A percentile compares a stretch with the other conserved stretches of the same genome.
Evolutionary conservation across 1,284 basidiomycete genomes (phyloP).

Genomic region (Ceratobasidium sp.): DNA sequence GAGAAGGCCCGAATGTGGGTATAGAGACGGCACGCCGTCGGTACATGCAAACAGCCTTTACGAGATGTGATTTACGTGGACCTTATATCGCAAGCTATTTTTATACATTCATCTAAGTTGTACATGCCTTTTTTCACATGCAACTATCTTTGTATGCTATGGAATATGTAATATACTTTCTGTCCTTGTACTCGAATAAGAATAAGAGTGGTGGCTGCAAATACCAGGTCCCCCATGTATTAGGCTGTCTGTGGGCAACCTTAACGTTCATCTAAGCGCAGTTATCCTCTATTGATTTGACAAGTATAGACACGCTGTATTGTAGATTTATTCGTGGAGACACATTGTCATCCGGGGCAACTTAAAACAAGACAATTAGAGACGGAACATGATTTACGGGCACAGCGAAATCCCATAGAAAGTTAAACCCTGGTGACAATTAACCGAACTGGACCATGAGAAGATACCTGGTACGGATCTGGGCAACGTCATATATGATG

Average conservation of each 20-base stretch:
- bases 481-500: slow-evolving; percentile 60
- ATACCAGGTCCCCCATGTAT: too few relatives aligned
- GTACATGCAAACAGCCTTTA: slow-evolving; percentile 32
- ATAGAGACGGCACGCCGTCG: slow-evolving; percentile 4
- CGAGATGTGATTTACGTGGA: slow-evolving; percentile 15
- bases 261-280: too few relatives aligned
- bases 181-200: neutral
- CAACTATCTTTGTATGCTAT: slow-evolving; percentile 4
- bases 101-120: slow-evolving; percentile 23
- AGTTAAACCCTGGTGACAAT: neutral
- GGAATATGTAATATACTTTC: neutral
- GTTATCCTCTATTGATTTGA: too few relatives aligned
- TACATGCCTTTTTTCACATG: slow-evolving; percentile 11
- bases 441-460: slow-evolving; percentile 59
- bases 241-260: too few relatives aligned
- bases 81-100: slow-evolving; percentile 1
- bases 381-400: too few relatives aligned
- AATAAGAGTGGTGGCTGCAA: too few relatives aligned
- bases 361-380: neutral
- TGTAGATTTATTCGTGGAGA: too few relatives aligned
- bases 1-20: slow-evolving; percentile 25
- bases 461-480: slow-evolving; percentile 60
- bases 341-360: neutral
- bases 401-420: neutral
- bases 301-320: too few relatives aligned